Evolutionary conservation across 2,329 filamentous ascomycete genomes (phyloP).

Genomic region (Scedosporium boydii): DNA sequence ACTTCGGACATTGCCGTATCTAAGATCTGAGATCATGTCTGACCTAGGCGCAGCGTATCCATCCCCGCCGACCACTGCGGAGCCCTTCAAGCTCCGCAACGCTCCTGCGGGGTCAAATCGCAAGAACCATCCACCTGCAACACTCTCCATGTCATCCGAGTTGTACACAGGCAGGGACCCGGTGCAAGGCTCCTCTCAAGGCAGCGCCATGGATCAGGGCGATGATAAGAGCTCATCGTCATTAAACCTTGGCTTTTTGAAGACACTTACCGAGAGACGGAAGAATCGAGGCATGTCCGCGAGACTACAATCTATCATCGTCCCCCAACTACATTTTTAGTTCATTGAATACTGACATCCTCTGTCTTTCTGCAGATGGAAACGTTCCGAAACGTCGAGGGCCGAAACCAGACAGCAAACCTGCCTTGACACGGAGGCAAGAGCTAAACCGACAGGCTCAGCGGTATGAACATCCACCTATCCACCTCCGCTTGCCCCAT

Average conservation of each 20-base stretch:
- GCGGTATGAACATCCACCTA: constrained; percentile 45
- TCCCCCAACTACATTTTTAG: background rate
- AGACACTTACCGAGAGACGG: constrained; percentile 62
- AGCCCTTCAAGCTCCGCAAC: background rate
- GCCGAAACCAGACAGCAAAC: constrained; percentile 93
- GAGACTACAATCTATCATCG: background rate
- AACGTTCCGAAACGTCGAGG: constrained; percentile 81
- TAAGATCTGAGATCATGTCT: constrained; percentile 1
- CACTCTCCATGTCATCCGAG: constrained; percentile 37
- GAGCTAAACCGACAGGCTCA: constrained; percentile 94
- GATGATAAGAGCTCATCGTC: constrained; percentile 30
- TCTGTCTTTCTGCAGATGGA: constrained; percentile 50
- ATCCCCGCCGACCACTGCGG: background rate
- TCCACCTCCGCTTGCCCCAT: background rate
- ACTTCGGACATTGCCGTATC: background rate
- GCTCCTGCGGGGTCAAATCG: background rate
- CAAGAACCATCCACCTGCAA: constrained; percentile 23
- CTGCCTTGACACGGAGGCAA: constrained; percentile 81
- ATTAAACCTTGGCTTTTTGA: constrained; percentile 54
- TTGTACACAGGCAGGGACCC: constrained; percentile 18
- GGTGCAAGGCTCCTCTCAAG: constrained; percentile 15
- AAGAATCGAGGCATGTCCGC: constrained; percentile 55
- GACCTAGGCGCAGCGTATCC: background rate
- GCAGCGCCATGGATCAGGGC: constrained; percentile 14
- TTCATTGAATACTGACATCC: constrained; percentile 1